phyloP scores from a whole-genome alignment of 2,329 filamentous ascomycete genomes.

The Phaeoacremonium minimum region DNA sequence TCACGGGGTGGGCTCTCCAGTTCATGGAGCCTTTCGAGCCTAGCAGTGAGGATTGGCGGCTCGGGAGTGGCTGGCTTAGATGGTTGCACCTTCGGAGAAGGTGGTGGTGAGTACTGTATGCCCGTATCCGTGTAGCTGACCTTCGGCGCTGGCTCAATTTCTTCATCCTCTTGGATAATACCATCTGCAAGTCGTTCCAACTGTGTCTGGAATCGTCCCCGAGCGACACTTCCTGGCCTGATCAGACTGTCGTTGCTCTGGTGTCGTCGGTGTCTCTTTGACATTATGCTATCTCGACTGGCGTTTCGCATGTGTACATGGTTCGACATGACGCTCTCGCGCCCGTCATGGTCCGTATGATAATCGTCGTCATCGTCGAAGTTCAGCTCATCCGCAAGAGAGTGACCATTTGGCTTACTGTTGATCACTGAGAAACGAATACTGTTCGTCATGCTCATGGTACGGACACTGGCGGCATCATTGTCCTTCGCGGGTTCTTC shows the following conservation, averaged over 20 bases:
- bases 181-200: slow-evolving; percentile 51
- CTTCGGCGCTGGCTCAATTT: slow-evolving; percentile 27
- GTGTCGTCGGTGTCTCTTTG: slow-evolving; percentile 47
- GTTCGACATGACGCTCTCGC: slow-evolving; percentile 55
- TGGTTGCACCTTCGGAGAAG: slow-evolving; percentile 57
- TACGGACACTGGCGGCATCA: slow-evolving; percentile 69
- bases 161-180: slow-evolving; percentile 46
- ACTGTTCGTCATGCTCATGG: slow-evolving; percentile 68
- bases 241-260: slow-evolving; percentile 55
- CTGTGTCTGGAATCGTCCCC: slow-evolving; percentile 50
- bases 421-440: slow-evolving; percentile 70
- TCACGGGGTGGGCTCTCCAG: slow-evolving; percentile 43
- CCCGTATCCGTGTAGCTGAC: slow-evolving; percentile 68
- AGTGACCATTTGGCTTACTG: slow-evolving; percentile 61
- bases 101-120: slow-evolving; percentile 78
- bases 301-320: slow-evolving; percentile 45
- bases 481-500: slow-evolving; percentile 61
- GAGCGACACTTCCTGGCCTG: slow-evolving; percentile 49
- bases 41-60: slow-evolving; percentile 25
- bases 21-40: slow-evolving; percentile 33
- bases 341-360: slow-evolving; percentile 67
- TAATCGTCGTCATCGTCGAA: slow-evolving; percentile 76
- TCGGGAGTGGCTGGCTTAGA: slow-evolving; percentile 37
- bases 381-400: slow-evolving; percentile 85
- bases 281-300: slow-evolving; percentile 54